Base-by-base conservation (phyloP, 495 filamentous ascomycete species). In the Penicillium salamii region DNA sequence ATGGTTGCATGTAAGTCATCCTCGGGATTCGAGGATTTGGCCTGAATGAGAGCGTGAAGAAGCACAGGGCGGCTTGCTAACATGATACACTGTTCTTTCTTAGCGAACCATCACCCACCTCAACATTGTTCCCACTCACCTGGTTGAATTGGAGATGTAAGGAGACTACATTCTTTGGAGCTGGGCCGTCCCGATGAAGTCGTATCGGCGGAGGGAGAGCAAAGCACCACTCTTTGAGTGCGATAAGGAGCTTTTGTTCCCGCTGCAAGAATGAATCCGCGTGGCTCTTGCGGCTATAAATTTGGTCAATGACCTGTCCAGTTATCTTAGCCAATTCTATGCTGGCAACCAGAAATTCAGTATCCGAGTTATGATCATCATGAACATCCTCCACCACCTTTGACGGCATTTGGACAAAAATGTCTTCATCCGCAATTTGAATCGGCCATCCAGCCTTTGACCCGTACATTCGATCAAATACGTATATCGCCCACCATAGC, bases 81-180 rank as follows among this genome's bases (percentile, higher is more conserved):
- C 9, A 67, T 67, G 11, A 69, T 59, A 40, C 63, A 65, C 61
- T 68, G 13, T 7, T n/a, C 2, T 23, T 12, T 5, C 34, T 59
- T 35, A 58, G 44, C 8, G 14, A 12, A 1, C 23, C 11, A 19
- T n/a, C n/a, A 7, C 17, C 18, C 1, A 20, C 37, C 23, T 13
- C n/a, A 3, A 5, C 8, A 5, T 15, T 19, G n/a, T 7, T 7
- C 8, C 14, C 6, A 54, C 49, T 40, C 23, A 59, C 65, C 49
- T 69, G 63, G 29, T 69, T 67, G 21, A 69, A 67, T 38, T 66
- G 63, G 11, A 69, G 48, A 59, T 67, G 66, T 17, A 67, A 35
- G 0, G 66, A 65, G 2, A 58, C 42, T 5, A 69, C 59, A 28
- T 67, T 59, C 23, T 61, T 63, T 1, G 54, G 50, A 7, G 29